phyloP scores from a whole-genome alignment of 177 flowering plant species.

The Vitis hybrid region DNA sequence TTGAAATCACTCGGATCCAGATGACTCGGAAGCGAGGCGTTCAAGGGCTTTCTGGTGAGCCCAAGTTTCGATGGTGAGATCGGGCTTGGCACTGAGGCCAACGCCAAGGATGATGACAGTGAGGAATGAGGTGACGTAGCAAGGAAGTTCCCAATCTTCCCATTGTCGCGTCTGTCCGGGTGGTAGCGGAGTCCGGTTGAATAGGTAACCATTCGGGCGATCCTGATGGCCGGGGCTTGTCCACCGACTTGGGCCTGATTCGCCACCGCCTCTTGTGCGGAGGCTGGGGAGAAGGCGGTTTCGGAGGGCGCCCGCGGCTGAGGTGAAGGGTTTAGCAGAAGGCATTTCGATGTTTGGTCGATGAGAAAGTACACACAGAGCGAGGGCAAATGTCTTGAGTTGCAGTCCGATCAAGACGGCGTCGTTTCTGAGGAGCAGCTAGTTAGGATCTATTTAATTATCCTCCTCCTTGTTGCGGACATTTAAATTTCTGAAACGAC shows the following conservation, averaged over 20 bases:
- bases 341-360: constrained; percentile 24
- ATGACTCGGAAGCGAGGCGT: constrained; percentile 41
- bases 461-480: too few relatives aligned
- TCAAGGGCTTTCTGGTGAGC: constrained; percentile 92
- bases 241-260: constrained; percentile 65
- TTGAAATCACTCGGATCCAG: constrained; percentile 28
- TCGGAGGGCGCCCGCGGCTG: constrained; percentile 50
- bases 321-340: constrained; percentile 36
- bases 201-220: constrained; percentile 79
- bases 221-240: constrained; percentile 79
- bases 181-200: constrained; percentile 78
- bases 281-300: constrained; percentile 47
- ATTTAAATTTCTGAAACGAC: too few relatives aligned
- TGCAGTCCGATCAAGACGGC: not conserved
- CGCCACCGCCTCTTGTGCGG: constrained; percentile 55
- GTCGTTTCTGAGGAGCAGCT: not conserved
- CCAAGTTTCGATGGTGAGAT: constrained; percentile 96
- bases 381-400: not conserved
- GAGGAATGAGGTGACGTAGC: constrained; percentile 90
- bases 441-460: too few relatives aligned
- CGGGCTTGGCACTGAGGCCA: constrained; percentile 96
- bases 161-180: constrained; percentile 81
- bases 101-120: constrained; percentile 92
- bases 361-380: constrained; percentile 10
- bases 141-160: constrained; percentile 99